Evolutionary conservation across 1,284 basidiomycete genomes (phyloP).

Genomic region (Cryptococcus neoformans): DNA sequence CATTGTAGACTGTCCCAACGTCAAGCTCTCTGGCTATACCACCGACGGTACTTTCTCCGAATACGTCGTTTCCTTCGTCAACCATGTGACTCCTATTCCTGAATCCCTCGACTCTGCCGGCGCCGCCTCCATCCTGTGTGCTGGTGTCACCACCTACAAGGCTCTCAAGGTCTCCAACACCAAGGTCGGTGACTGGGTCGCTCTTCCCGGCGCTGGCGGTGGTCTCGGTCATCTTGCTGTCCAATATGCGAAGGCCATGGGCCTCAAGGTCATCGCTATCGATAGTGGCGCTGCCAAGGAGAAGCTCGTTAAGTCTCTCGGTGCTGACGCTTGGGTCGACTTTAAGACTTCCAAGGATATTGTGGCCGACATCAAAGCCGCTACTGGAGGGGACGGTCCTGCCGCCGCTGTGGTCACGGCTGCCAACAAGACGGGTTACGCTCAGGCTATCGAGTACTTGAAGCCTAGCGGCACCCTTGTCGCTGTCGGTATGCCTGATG

Average conservation of each 20-base stretch:
- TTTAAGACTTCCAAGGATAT: slow-evolving; percentile 55
- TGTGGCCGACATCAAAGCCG: slow-evolving; percentile 51
- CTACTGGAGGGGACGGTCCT: slow-evolving; percentile 66
- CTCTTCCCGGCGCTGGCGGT: slow-evolving; percentile 57
- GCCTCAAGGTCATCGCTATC: slow-evolving; percentile 74
- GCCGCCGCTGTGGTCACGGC: slow-evolving; percentile 69
- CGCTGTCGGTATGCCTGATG: slow-evolving; percentile 67
- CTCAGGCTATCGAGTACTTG: slow-evolving; percentile 68
- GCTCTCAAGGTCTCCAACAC: slow-evolving; percentile 72
- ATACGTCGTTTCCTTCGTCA: slow-evolving; percentile 59
- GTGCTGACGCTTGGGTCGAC: slow-evolving; percentile 77
- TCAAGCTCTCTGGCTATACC: slow-evolving; percentile 66
- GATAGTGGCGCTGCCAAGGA: slow-evolving; percentile 72
- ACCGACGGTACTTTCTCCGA: slow-evolving; percentile 81
- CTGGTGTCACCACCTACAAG: slow-evolving; percentile 62
- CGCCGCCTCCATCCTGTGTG: slow-evolving; percentile 79
- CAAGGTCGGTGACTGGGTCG: slow-evolving; percentile 75
- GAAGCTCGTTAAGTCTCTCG: slow-evolving; percentile 63
- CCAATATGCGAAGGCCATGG: slow-evolving; percentile 76
- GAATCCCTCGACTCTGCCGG: slow-evolving; percentile 61
- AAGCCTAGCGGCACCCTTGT: slow-evolving; percentile 63
- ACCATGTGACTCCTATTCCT: slow-evolving; percentile 71
- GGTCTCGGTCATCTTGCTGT: slow-evolving; percentile 57
- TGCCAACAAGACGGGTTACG: slow-evolving; percentile 57
- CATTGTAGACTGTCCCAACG: slow-evolving; percentile 55